These are phyloP conservation scores for Colletotrichum sp. DNA, from an alignment of 2,329 filamentous ascomycete genomes.

Conservation along the genomic window DNA sequence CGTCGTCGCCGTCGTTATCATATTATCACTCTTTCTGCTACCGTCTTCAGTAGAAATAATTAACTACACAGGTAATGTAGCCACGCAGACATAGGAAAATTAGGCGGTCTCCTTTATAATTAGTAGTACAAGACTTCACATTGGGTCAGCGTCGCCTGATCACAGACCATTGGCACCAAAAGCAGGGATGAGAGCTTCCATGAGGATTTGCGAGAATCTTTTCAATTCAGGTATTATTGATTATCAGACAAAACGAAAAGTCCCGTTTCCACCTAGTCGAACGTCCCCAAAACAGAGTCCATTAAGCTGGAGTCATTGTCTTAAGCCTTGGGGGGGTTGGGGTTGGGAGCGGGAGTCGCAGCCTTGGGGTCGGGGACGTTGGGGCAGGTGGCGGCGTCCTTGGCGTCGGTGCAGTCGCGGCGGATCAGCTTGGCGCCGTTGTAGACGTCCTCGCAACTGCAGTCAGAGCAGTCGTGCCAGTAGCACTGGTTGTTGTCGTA, in stretches of 20 bases:
- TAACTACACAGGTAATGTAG: no score
- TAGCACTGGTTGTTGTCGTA: not conserved
- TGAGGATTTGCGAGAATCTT: not conserved
- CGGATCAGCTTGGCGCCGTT: not conserved
- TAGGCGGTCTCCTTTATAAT: no score
- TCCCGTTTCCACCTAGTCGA: not conserved
- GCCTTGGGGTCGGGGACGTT: not conserved
- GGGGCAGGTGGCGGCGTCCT: not conserved
- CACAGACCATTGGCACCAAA: not conserved
- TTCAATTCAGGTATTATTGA: not conserved
- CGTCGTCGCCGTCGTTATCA: no score
- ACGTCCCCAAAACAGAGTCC: not conserved
- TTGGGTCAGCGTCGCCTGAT: not conserved
- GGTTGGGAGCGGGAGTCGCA: not conserved
- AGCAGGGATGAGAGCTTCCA: no score
- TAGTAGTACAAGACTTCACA: not conserved
- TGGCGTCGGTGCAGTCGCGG: not conserved
- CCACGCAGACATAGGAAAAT: no score
- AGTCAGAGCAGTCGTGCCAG: not conserved
- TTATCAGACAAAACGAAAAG: not conserved
- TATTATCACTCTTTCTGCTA: no score
- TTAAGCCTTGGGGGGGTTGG: not conserved
- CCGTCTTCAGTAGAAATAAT: no score
- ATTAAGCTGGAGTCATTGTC: not conserved
- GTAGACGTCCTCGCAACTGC: not conserved